Percentiles rank a stretch among this genome's conserved stretches.
These are phyloP conservation scores for Pleurotus salmoneostramineus DNA, from an alignment of 768 basidiomycete species.

Conservation along the genomic window DNA sequence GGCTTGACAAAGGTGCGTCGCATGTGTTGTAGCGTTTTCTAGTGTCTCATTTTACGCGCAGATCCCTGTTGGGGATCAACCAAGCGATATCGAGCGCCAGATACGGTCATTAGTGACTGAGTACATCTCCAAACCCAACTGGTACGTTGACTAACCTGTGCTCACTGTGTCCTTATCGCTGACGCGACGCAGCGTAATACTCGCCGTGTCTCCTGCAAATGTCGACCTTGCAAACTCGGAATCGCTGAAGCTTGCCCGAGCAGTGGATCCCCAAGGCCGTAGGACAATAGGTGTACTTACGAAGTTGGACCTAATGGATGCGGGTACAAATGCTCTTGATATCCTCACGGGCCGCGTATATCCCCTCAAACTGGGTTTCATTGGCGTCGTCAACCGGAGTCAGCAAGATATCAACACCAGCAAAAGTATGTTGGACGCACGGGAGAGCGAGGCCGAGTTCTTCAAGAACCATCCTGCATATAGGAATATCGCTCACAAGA, in stretches of 20 bases:
- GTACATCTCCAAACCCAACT: conserved; percentile 95
- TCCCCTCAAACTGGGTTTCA: conserved; percentile 96
- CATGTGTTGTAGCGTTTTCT: neutral
- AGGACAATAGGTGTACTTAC: conserved; percentile 96
- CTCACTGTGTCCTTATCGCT: neutral
- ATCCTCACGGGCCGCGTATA: conserved; percentile 96
- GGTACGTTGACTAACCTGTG: conserved; percentile 43
- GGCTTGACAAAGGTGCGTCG: conserved; percentile 86
- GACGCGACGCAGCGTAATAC: conserved; percentile 66
- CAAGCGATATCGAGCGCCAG: conserved; percentile 95
- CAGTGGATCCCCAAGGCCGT: conserved; percentile 93
- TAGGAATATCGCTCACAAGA: conserved; percentile 93
- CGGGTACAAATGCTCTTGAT: conserved; percentile 96
- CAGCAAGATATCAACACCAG: conserved; percentile 95
- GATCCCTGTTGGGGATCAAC: conserved; percentile 97
- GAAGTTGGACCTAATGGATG: conserved; percentile 98
- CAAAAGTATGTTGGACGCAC: conserved; percentile 81
- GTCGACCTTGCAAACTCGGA: conserved; percentile 99
- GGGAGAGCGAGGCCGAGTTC: conserved; percentile 85
- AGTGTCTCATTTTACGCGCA: conserved; percentile 21
- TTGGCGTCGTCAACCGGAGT: conserved; percentile 95
- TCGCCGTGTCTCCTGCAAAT: conserved; percentile 96
- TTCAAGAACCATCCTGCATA: conserved; percentile 90
- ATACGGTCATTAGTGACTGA: conserved; percentile 93
- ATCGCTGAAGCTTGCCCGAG: conserved; percentile 92